Base-by-base conservation (phyloP, 2,329 filamentous ascomycete species). In the Trichoderma koningii region DNA sequence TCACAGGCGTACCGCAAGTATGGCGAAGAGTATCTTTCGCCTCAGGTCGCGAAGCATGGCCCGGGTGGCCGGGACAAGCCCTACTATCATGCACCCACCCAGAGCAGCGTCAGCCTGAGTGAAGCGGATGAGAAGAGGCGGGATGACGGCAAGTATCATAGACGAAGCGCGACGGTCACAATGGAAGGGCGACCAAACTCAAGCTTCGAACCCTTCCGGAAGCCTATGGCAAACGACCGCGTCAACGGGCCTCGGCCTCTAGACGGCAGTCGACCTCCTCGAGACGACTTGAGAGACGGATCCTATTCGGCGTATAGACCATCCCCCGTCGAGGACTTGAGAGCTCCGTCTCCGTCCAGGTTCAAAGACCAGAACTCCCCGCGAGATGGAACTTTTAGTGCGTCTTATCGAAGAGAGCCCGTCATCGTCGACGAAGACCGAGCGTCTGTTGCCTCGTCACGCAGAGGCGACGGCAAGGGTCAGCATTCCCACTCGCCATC, bases 51-150 rank as follows among this genome's bases (percentile, higher is more conserved):
- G 30, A 81, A 78, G 56, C 76, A 78, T 41, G 73, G 76, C 0
- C 72, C 76, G 12, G 75, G 74, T 3, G 76, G 80, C 5, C 77
- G 81, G 2, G 81, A 83, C 45, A 77, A 79, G 60, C 70, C 73
- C 0, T 82, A 82, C 59, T 76, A 77, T 66, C 69, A 68, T 41
- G 71, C 73, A n/a, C 73, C 73, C 19, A 72, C 69, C 26, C 76
- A 74, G 41, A 75, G 71, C 67, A 75, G 68, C 61, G 74, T 41
- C 26, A 62, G 59, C 30, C 74, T 57, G 21, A 47, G 59, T 7
- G 52, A 55, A 6, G 9, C 44, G 34, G 71, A 69, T 52, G 74
- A 75, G 17, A 69, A 72, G 50, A 68, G 68, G 19, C 34, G 60
- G 41, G 69, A 68, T 45, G 70, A 75, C 10, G 70, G 69, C 44